Evolutionary conservation across 1,139 yeast species (phyloP), one percentile per base, ranked within the genome.

Genomic region (Kodamaea sp.): DNA sequence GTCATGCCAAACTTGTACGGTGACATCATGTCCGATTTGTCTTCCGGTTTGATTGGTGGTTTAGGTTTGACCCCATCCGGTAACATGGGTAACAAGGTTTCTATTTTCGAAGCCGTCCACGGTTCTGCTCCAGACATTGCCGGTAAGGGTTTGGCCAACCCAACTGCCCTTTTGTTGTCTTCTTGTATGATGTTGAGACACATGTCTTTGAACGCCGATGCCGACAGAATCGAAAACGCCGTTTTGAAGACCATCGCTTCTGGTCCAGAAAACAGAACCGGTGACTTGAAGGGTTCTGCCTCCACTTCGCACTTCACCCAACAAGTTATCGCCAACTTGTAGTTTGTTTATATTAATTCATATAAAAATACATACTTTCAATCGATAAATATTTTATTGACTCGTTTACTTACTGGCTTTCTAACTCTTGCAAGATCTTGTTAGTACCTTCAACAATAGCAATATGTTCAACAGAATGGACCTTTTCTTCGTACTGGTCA

Each of bases 1-100:
- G 97, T 92, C 55, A 92, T 92, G 96, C 98, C 98, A 59, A 92
- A 92, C 83, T 80, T 92, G 70, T 92, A 92, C 71, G 98, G 98
- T 77, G 97, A 84, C 67, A 92, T 92, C 70, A 83, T 92, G 84
- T 90, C 97, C 49, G 97, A 92, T 69, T 78, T 92, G 67, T 87
- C 96, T 53, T 86, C 97, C 44, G 98, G 97, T 70, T 78, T 92
- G 62, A 92, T 94, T 55, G 98, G 98, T 66, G 97, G 97, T 63
- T 80, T 90, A 60, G 98, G 98, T 70, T 81, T 92, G 67, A 92
- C 97, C 49, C 97, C 98, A 54, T 88, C 96, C 46, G 98, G 96
- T 67, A 92, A 92, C 80, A 89, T 92, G 89, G 98, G 98, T 75
- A 88, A 88, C 78, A 84, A 85, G 65, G 96, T 90, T 50, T 87